Base-by-base conservation (phyloP, 106 monocot genomes). In the Apostasia ramifera region DNA sequence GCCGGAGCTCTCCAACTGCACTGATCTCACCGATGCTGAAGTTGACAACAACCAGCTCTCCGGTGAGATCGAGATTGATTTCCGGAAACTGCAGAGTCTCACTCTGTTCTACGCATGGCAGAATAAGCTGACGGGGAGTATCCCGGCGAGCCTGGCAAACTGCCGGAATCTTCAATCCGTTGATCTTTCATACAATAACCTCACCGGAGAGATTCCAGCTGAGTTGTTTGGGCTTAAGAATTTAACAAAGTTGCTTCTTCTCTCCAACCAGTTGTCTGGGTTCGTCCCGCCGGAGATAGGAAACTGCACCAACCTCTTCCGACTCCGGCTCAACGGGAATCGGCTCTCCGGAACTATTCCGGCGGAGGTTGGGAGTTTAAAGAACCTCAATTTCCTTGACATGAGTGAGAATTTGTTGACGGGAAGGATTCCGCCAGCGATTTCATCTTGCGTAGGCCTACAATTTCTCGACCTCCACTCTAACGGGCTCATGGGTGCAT, bases 391-490 rank as follows among this genome's bases (percentile, higher is more conserved):
- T 55, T 93, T 98, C 57, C 73, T 98, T 2, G 98, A 98, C 42
- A 44, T 93, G 5, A 85, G 97, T 69, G 58, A 62, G 70, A 97
- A 97, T 65, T 71, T 53, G 4, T 68, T 97, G 0, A 76, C 67
- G 11, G 92, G 89, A 3, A 57, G 40, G 44, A 79, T 97, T 49
- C 92, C 97, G 4, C 59, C 47, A 46, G 80, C 86, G 39, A 73
- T 92, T 26, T 87, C 92, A 0, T 77, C 73, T 1, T 97, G 92
- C 44, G 52, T 69, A 8, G 71, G 54, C 9, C 86, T 97, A 6
- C 77, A 89, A 60, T 97, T 87, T 75, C 79, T 97, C 42, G 97
- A 97, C 57, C 74, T 97, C 45, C 97, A 97, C 60, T 92, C 92
- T 8, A 97, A 97, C 63, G 62, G 66, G 1, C 68, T 97, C 3